Percentiles rank a stretch among this genome's conserved stretches.
These are phyloP conservation scores for Excoecaria cochinchinensis DNA, from an alignment of 345 rosid genomes.

Conservation along the genomic window DNA sequence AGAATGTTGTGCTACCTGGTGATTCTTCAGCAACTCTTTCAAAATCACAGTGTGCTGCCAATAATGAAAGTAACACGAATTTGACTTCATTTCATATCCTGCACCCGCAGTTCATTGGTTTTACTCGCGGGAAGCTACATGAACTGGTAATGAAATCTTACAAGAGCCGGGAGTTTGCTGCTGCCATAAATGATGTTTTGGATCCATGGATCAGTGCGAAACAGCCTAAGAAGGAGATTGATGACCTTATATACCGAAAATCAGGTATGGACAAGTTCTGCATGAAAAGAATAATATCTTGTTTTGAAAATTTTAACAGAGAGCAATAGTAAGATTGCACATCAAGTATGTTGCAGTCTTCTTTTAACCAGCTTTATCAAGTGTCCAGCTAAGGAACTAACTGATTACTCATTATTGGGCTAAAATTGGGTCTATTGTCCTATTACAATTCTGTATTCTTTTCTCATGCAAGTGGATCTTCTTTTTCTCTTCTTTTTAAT, in stretches of 20 bases:
- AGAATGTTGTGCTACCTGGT: slow-evolving; percentile 40
- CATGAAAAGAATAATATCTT: background rate
- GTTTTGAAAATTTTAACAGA: background rate
- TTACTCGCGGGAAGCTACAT: slow-evolving; percentile 88
- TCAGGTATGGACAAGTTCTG: slow-evolving; percentile 53
- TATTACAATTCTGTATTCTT: background rate
- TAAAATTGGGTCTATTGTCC: background rate
- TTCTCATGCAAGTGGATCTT: background rate
- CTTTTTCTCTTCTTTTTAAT: background rate
- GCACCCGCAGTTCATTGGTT: slow-evolving; percentile 96
- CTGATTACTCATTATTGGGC: background rate
- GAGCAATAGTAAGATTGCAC: background rate
- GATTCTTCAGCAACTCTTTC: slow-evolving; percentile 42
- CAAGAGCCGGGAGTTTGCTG: slow-evolving; percentile 93
- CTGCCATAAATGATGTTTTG: slow-evolving; percentile 90
- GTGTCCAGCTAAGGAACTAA: background rate
- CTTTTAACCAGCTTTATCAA: background rate
- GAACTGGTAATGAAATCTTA: slow-evolving; percentile 94
- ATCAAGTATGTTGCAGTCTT: background rate
- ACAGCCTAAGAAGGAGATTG: slow-evolving; percentile 89
- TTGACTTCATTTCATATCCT: slow-evolving; percentile 52
- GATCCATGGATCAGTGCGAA: slow-evolving; percentile 94
- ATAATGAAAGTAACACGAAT: slow-evolving; percentile 28
- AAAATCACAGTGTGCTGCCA: slow-evolving; percentile 28
- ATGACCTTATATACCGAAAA: slow-evolving; percentile 69